A percentile compares a stretch with the other conserved stretches of the same genome.
phyloP scores from a whole-genome alignment of 371 early-diverging fungal genomes.

The Coemansia sp. region DNA sequence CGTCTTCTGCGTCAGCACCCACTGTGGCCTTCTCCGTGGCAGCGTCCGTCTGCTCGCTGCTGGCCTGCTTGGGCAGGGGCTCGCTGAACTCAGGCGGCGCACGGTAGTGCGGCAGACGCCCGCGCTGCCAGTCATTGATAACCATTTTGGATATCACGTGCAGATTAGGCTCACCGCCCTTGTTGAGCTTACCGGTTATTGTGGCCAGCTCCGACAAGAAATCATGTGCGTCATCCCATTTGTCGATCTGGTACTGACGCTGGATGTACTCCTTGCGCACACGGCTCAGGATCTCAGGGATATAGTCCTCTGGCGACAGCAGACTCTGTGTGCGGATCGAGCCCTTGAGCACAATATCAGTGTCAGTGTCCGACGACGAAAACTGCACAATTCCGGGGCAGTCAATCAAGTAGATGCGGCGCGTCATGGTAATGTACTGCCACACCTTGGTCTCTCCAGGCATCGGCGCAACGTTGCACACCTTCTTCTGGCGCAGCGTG shows the following conservation, averaged over 20 bases:
- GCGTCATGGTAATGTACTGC: slow-evolving; percentile 99
- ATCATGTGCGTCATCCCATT: slow-evolving; percentile 83
- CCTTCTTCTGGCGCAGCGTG: slow-evolving; percentile 93
- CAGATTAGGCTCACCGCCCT: slow-evolving; percentile 96
- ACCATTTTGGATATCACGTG: slow-evolving; percentile 96
- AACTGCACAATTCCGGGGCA: slow-evolving; percentile 99
- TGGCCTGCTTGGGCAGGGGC: slow-evolving; percentile 21
- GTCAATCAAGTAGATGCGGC: slow-evolving; percentile 98
- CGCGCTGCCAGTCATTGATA: slow-evolving; percentile 98
- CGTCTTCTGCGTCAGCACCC: slow-evolving; percentile 3
- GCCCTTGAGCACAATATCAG: slow-evolving; percentile 97
- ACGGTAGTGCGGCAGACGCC: slow-evolving; percentile 96
- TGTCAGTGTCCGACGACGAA: slow-evolving; percentile 80
- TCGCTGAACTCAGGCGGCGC: slow-evolving; percentile 70
- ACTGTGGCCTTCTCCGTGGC: slow-evolving; percentile 1
- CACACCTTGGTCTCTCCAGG: slow-evolving; percentile 99
- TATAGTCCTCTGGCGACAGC: slow-evolving; percentile 90
- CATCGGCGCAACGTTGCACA: slow-evolving; percentile 98
- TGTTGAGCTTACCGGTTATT: slow-evolving; percentile 90
- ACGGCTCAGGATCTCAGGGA: slow-evolving; percentile 80
- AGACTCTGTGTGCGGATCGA: slow-evolving; percentile 98
- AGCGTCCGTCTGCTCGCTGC: background rate
- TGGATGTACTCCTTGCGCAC: slow-evolving; percentile 87
- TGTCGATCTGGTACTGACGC: slow-evolving; percentile 85
- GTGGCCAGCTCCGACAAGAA: slow-evolving; percentile 89